Evolutionary conservation across 495 filamentous ascomycete species (phyloP).

Genomic region (Talaromyces trachyspermus): DNA sequence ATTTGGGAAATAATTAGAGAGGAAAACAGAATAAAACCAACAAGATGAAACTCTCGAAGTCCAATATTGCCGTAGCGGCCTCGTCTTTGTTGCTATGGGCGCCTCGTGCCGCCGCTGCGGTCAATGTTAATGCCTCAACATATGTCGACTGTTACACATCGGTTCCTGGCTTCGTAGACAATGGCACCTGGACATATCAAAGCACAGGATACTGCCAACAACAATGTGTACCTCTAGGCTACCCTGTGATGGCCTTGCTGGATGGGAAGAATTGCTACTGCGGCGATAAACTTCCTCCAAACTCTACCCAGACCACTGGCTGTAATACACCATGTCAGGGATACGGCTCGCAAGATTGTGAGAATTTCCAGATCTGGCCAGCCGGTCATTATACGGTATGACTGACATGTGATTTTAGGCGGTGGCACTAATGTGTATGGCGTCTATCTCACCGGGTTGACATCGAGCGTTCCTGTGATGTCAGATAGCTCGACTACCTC

Average conservation of each 20-base stretch:
- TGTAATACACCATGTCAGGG: conserved; percentile 38
- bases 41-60: conserved; percentile 27
- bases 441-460: conserved; percentile 37
- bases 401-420: conserved; percentile 22
- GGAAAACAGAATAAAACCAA: not conserved
- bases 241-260: conserved; percentile 36
- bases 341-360: conserved; percentile 40
- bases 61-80: conserved; percentile 20
- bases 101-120: conserved; percentile 18
- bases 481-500: conserved; percentile 9
- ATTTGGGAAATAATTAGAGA: not conserved
- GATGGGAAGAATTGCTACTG: conserved; percentile 40
- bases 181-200: conserved; percentile 38
- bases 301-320: conserved; percentile 28
- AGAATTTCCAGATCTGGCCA: conserved; percentile 13
- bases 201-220: conserved; percentile 42
- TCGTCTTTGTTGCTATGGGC: conserved; percentile 23
- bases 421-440: conserved; percentile 37
- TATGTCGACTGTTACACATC: conserved; percentile 18
- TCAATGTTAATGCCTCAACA: conserved; percentile 13
- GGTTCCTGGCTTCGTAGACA: conserved; percentile 18
- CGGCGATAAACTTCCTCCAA: conserved; percentile 35
- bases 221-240: conserved; percentile 23
- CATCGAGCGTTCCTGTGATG: conserved; percentile 21
- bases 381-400: conserved; percentile 5